Percentiles rank a stretch among this genome's conserved stretches.
Evolutionary conservation across 2,329 filamentous ascomycete genomes (phyloP).

Genomic region (Penicillium sp.): DNA sequence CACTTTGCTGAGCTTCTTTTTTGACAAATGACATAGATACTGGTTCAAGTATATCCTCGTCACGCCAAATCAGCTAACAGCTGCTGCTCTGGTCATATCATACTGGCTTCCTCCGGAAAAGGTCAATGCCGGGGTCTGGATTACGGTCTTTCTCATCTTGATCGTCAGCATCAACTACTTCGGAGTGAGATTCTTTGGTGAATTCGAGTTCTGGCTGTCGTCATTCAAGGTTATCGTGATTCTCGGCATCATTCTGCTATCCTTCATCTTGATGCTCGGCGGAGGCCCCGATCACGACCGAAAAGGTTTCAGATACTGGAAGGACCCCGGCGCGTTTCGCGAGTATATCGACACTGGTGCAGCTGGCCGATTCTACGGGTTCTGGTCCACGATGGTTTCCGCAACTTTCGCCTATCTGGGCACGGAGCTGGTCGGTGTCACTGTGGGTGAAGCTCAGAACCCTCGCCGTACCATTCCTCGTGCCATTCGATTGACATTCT

Average conservation of each 20-base stretch:
- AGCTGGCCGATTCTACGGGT: slow-evolving; percentile 54
- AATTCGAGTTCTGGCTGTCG: slow-evolving; percentile 58
- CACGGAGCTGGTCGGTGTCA: slow-evolving; percentile 71
- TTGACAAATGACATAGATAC: slow-evolving; percentile 27
- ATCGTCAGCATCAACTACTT: slow-evolving; percentile 66
- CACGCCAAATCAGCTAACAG: slow-evolving; percentile 79
- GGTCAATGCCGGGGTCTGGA: slow-evolving; percentile 74
- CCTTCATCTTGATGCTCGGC: slow-evolving; percentile 59
- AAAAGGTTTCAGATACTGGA: slow-evolving; percentile 64
- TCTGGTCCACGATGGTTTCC: slow-evolving; percentile 68
- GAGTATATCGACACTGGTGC: slow-evolving; percentile 43
- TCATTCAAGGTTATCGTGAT: slow-evolving; percentile 66
- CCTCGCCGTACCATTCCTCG: slow-evolving; percentile 70
- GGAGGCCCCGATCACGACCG: slow-evolving; percentile 60
- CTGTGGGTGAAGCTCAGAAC: slow-evolving; percentile 73
- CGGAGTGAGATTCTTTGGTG: slow-evolving; percentile 63
- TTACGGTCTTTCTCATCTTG: slow-evolving; percentile 61
- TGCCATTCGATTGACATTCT: slow-evolving; percentile 76
- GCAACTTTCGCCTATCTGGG: slow-evolving; percentile 75
- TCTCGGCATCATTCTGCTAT: slow-evolving; percentile 60
- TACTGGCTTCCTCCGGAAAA: slow-evolving; percentile 64
- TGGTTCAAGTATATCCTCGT: slow-evolving; percentile 79
- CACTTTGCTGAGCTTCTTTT: neutral
- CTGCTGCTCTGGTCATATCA: slow-evolving; percentile 70
- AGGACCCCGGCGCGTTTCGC: slow-evolving; percentile 56